phyloP scores from a whole-genome alignment of 179 eudicot genomes.

The Heliamphora pulchella region DNA sequence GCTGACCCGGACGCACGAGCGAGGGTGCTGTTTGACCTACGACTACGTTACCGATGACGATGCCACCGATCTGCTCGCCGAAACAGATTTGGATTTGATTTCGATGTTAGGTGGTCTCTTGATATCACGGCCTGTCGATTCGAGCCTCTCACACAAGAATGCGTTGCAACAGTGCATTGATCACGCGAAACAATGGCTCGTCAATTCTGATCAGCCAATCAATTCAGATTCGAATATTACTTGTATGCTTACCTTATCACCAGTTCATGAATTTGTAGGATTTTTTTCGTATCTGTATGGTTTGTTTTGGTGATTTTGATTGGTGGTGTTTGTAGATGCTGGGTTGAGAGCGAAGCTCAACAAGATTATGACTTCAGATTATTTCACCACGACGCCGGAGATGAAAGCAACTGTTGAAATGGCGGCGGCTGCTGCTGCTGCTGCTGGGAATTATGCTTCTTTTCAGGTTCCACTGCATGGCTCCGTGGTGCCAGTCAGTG shows the following conservation, averaged over 20 bases:
- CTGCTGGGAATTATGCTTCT: conserved; percentile 53
- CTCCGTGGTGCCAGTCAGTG: conserved; percentile 33
- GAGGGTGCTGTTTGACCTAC: conserved; percentile 80
- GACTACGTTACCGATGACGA: conserved; percentile 85
- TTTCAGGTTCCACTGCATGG: conserved; percentile 48
- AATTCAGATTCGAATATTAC: conserved; percentile 40
- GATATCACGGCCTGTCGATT: conserved; percentile 44
- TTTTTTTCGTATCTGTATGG: background rate
- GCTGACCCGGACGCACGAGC: conserved; percentile 68
- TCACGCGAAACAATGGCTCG: conserved; percentile 67
- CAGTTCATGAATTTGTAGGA: background rate
- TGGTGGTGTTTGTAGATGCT: conserved; percentile 47
- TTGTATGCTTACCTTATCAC: conserved; percentile 32
- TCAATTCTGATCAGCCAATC: conserved; percentile 45
- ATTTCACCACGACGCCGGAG: conserved; percentile 67
- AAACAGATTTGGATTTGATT: conserved; percentile 78
- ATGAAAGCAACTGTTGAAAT: conserved; percentile 67
- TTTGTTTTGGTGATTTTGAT: background rate
- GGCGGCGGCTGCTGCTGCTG: conserved; percentile 54
- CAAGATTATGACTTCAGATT: conserved; percentile 79
- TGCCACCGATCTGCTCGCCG: conserved; percentile 48
- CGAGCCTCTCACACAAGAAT: conserved; percentile 58
- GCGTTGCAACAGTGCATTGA: conserved; percentile 59
- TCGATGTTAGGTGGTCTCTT: conserved; percentile 47
- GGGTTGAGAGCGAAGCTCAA: conserved; percentile 64